A percentile compares a stretch with the other conserved stretches of the same genome.
phyloP scores from a whole-genome alignment of 148 eudicot genomes.

The Fagopyrum esculentum region DNA sequence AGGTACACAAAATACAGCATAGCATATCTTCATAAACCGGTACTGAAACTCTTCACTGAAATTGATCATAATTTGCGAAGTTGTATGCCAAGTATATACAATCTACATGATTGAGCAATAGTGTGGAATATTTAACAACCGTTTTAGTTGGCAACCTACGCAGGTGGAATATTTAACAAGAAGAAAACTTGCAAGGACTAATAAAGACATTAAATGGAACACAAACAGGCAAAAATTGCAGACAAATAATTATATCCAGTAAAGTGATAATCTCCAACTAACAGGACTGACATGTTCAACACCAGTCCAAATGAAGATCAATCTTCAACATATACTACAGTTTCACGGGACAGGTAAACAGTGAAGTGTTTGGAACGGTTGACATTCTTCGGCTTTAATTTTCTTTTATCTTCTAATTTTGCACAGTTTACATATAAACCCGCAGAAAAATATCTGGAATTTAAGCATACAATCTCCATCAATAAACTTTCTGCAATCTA shows the following conservation, averaged over 20 bases:
- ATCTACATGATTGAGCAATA: background rate
- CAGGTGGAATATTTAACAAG: background rate
- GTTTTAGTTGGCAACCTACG: background rate
- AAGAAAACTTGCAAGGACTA: background rate
- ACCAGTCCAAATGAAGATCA: background rate
- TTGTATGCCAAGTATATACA: background rate
- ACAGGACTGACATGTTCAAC: background rate
- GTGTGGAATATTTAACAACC: background rate
- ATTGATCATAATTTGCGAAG: background rate
- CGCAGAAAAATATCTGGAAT: background rate
- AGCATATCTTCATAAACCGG: background rate
- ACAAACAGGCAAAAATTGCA: background rate
- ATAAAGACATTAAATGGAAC: conserved; percentile 4
- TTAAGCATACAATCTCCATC: background rate
- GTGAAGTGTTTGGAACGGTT: background rate
- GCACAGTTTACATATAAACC: background rate
- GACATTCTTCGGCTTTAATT: background rate
- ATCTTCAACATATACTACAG: background rate
- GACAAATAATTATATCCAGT: background rate
- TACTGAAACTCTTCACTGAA: background rate
- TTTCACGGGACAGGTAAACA: background rate
- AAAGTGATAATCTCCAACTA: background rate
- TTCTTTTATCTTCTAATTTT: background rate
- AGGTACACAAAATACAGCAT: background rate
- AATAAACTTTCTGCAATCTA: background rate